Evolutionary conservation across 164 flowering plant genomes (phyloP), one percentile per base, ranked within the genome.

Genomic region (Stephania yunnanensis): DNA sequence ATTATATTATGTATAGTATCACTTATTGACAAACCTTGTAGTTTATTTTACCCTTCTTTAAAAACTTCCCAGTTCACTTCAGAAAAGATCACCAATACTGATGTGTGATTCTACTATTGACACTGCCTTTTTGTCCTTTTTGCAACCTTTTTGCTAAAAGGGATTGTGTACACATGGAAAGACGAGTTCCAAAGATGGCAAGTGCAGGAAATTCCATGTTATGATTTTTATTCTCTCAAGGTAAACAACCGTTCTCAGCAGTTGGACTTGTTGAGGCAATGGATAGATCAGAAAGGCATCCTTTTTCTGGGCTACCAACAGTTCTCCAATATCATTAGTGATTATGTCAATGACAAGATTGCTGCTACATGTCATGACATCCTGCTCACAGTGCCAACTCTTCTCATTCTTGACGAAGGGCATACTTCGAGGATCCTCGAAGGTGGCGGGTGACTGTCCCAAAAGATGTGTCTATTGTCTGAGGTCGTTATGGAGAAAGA

Each of bases 381-480:
- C 72, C 77, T 95, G 73, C 86, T 92, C 52, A 83, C 81, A 69
- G 81, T 74, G 13, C 99, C 99, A 1, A 77, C 85, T 15, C 85
- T 95, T 77, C 89, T 95, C 19, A 91, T 95, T 48, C 70, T 93
- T 58, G 99, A 95, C 80, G 98, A 95, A 80, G 98, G 98, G 7
- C 99, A 95, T 80, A 93, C 94, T 19, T 95, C 98, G 1, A 81
- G 99, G 75, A 93, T n/a, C n/a, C n/a, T n/a, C n/a, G n/a, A n/a
- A n/a, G n/a, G n/a, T n/a, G n/a, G n/a, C n/a, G n/a, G n/a, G n/a
- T n/a, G n/a, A n/a, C n/a, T n/a, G n/a, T n/a, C n/a, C n/a, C n/a
- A n/a, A n/a, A n/a, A n/a, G n/a, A n/a, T n/a, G n/a, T n/a, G n/a
- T n/a, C n/a, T n/a, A n/a, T n/a, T n/a, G n/a, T n/a, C n/a, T n/a